phyloP scores from a whole-genome alignment of 805 yeast genomes.

The Candida maesae region DNA sequence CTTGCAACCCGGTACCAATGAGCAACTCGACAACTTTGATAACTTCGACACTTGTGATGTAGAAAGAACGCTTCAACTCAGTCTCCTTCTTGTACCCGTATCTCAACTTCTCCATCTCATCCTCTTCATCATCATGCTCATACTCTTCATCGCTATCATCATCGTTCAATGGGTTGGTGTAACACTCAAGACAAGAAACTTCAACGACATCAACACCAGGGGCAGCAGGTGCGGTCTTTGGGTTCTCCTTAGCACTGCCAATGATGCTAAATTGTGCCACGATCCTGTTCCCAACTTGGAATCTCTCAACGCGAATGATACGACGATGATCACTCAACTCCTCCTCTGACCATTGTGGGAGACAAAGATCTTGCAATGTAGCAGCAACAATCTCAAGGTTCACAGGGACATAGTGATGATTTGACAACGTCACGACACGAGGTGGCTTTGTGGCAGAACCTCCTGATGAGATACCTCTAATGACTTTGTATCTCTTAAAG shows the following conservation, averaged over 20 bases:
- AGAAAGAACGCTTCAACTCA: conserved; percentile 26
- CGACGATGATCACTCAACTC: conserved; percentile 52
- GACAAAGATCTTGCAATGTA: conserved; percentile 43
- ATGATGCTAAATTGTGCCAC: conserved; percentile 47
- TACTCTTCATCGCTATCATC: no score
- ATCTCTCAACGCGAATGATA: conserved; percentile 53
- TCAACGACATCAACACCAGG: conserved; percentile 49
- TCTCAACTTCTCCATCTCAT: conserved; percentile 29
- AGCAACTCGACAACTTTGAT: conserved; percentile 60
- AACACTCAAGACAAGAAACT: conserved; percentile 55
- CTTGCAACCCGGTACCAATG: conserved; percentile 45
- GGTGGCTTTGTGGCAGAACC: conserved; percentile 57
- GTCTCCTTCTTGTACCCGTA: conserved; percentile 26
- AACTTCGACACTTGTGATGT: conserved; percentile 65
- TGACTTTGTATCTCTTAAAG: conserved; percentile 35
- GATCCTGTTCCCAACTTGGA: conserved; percentile 45
- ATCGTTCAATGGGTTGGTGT: conserved; percentile 24
- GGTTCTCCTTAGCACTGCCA: conserved; percentile 48
- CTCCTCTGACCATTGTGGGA: conserved; percentile 44
- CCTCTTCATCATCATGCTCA: conserved; percentile 35
- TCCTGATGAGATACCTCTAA: conserved; percentile 57
- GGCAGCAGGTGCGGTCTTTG: conserved; percentile 32
- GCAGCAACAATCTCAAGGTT: conserved; percentile 44
- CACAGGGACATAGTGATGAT: conserved; percentile 40
- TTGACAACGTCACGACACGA: conserved; percentile 29